Base-by-base conservation (phyloP, 257 asterid genomes). In the Gentiana dahurica region DNA sequence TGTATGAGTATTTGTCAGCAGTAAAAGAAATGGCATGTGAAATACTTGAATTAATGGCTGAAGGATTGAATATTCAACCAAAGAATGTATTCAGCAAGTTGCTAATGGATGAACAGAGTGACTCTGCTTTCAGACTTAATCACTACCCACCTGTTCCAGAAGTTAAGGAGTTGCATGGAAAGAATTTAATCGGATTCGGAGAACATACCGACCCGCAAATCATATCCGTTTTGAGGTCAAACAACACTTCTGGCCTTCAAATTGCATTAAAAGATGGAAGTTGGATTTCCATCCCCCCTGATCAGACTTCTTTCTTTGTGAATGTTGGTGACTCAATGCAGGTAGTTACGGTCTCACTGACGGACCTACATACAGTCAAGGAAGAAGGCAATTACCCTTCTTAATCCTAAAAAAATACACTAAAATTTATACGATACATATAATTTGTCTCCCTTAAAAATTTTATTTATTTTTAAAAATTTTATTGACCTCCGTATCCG, bases 141-240 rank as follows among this genome's bases (percentile, higher is more conserved):
- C 86, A 83, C 54, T 88, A 88, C 60, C 95, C 96, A 4, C 80
- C 88, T 10, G 68, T 78, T 71, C 80, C 81, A 2, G 81, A 79
- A 0, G 34, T 10, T 36, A 55, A 58, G 65, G 79, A 73, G 11
- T 34, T 75, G 36, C 63, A 57, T 53, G 75, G 62, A 36, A 48
- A 39, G 62, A 62, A 75, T 62, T 7, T 76, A 58, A 81, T 81
- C 47, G 96, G 95, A 4, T 87, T 87, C 45, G 93, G 95, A 8
- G 95, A 73, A 35, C 96, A 87, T 33, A 87, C 95, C 1, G 95
- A 87, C 75, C 96, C 96, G 37, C 96, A 88, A 71, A 79, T 88
- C 69, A 88, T 88, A 3, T 82, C 97, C 1, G 88, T 85, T 44
- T 61, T 88, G 53, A 69, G 97, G 71, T 88, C 97, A 45, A 85